These are phyloP conservation scores for Termitomyces sp. DNA, from an alignment of 768 basidiomycete genomes.

Conservation along the genomic window DNA sequence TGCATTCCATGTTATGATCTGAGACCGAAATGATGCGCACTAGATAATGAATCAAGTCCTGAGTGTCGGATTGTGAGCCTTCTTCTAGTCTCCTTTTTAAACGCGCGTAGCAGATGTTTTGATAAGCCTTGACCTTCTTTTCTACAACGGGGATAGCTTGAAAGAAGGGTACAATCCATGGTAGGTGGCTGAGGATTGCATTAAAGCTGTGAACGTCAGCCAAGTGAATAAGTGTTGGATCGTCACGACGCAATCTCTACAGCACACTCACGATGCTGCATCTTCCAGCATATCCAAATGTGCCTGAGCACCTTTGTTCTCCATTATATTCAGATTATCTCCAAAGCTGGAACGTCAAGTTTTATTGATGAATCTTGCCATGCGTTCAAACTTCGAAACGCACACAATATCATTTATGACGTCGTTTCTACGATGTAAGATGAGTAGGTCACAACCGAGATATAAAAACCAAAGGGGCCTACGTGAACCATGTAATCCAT, in stretches of 20 bases:
- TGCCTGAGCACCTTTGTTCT: not conserved
- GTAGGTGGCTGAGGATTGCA: not conserved
- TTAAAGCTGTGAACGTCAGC: not conserved
- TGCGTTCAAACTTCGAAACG: not conserved
- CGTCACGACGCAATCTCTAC: not conserved
- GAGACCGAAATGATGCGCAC: not conserved
- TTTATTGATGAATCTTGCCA: not conserved
- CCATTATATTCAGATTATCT: slow-evolving; percentile 14
- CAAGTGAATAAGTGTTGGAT: not conserved
- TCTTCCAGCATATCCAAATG: slow-evolving; percentile 3
- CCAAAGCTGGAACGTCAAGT: slow-evolving; percentile 20
- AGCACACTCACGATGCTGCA: not conserved
- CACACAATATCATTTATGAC: slow-evolving; percentile 35
- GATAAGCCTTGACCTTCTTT: slow-evolving; percentile 7
- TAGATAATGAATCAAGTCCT: slow-evolving; percentile 16
- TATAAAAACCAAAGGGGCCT: not conserved
- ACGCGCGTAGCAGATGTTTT: slow-evolving; percentile 42
- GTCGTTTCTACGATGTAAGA: slow-evolving; percentile 24
- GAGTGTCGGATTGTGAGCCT: slow-evolving; percentile 10
- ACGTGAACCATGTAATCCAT: slow-evolving; percentile 34
- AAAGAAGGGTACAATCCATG: slow-evolving; percentile 11
- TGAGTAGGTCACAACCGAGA: not conserved
- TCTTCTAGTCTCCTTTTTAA: slow-evolving; percentile 56
- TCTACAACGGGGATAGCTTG: slow-evolving; percentile 5
- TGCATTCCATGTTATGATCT: too few relatives aligned